Percentiles rank a stretch among this genome's conserved stretches.
These are phyloP conservation scores for Skeletonema costatum DNA, from an alignment of 108 stramenopile genomes.

Conservation along the genomic window DNA sequence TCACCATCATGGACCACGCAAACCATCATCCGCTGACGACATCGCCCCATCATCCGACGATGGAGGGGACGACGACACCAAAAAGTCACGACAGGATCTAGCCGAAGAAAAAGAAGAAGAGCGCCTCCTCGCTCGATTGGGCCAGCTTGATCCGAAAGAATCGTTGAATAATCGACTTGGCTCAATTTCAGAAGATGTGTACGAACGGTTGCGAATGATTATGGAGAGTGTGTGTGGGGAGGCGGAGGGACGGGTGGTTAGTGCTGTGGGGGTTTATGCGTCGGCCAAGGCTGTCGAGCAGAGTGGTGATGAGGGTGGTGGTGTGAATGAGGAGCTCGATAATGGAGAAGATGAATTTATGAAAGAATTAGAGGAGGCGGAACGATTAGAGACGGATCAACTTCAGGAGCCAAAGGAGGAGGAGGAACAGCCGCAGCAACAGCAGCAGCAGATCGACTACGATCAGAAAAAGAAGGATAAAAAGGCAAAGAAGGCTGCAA, in stretches of 20 bases:
- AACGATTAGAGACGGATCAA: not conserved
- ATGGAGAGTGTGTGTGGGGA: constrained; percentile 27
- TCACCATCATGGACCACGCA: constrained; percentile 3
- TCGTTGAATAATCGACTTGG: not conserved
- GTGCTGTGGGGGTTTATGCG: not conserved
- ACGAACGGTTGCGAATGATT: constrained; percentile 37
- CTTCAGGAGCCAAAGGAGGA: not conserved
- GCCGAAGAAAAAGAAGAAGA: constrained; percentile 36
- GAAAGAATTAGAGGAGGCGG: constrained; percentile 16
- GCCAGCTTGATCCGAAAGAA: not conserved
- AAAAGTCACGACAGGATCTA: not conserved
- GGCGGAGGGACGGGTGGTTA: constrained; percentile 14
- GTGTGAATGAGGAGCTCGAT: not conserved
- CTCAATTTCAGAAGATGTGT: constrained; percentile 37
- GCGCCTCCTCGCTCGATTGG: constrained; percentile 21
- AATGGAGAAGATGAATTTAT: constrained; percentile 20
- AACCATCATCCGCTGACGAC: not conserved
- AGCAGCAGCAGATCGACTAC: not conserved
- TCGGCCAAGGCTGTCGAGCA: not conserved
- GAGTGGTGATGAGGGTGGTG: not conserved
- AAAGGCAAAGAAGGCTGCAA: constrained; percentile 16
- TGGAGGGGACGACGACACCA: not conserved
- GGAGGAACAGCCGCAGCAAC: not conserved
- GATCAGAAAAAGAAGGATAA: not conserved
- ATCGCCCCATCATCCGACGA: not conserved